Evolutionary conservation across 306 rosid species (phyloP), one percentile per base, ranked within the genome.

Genomic region (Prunus dulcis): DNA sequence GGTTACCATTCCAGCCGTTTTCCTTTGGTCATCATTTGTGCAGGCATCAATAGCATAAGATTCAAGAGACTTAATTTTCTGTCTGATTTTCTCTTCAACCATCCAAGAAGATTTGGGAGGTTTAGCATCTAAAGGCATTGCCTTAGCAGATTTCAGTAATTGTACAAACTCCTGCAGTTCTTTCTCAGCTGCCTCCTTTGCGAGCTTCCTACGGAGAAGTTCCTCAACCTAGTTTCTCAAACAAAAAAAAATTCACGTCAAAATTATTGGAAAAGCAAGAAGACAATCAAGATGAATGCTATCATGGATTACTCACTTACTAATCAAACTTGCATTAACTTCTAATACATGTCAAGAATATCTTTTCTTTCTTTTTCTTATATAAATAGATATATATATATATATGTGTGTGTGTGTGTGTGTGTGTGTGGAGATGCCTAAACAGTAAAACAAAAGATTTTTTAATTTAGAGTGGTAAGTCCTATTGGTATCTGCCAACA

Each of bases 101-200:
- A 80, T 69, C 99, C 99, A 96, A 68, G 93, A 83, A 72, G 86
- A 85, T 86, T 93, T 93, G 76, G 84, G 73, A 83, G 96, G 96
- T 82, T 92, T 96, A 81, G 85, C 82, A 56, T 81, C 82, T 55
- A 67, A 74, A 74, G 93, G 90, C 93, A 82, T 83, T 30, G 85
- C 86, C 85, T 91, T 92, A 3, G 89, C 96, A 69, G 97, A 88
- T 83, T 82, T 73, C 77, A 96, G 80, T 68, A 92, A 82, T 66
- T 85, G 77, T 61, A 87, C 82, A 82, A 92, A 91, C 75, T 89
- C 91, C 78, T 79, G 67, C 47, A 88, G 81, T 78, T 92, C 98
- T 83, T 89, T 89, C 86, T 91, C 94, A 79, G 98, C 90, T 11
- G 88, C 93, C 76, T 92, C 97, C 86, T 85, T 96, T 76, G 85